phyloP scores from a whole-genome alignment of 768 basidiomycete species.

The Coprinopsis marcescibilis region DNA sequence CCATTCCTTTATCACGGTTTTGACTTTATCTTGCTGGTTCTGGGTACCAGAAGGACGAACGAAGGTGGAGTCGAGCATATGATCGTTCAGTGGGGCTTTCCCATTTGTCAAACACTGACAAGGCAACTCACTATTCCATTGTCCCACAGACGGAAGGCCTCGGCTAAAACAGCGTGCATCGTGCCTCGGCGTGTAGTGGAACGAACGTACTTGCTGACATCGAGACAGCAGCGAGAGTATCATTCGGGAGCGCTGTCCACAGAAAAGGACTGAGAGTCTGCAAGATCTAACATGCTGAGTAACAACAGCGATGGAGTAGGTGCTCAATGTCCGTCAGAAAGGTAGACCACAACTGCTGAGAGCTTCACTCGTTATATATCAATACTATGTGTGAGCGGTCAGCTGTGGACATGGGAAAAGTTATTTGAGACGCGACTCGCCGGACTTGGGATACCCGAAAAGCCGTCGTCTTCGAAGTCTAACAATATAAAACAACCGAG shows the following conservation, averaged over 20 bases:
- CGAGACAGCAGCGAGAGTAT: background rate
- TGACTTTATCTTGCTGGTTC: slow-evolving; percentile 12
- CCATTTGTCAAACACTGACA: background rate
- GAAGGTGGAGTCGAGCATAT: slow-evolving; percentile 6
- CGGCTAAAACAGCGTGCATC: slow-evolving; percentile 8
- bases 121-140: slow-evolving; percentile 4
- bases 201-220: background rate
- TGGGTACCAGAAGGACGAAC: slow-evolving; percentile 1
- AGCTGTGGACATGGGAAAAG: too few relatives aligned
- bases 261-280: too few relatives aligned
- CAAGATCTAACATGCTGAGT: too few relatives aligned
- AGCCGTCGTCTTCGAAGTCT: too few relatives aligned
- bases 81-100: background rate
- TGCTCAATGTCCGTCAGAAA: too few relatives aligned
- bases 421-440: too few relatives aligned
- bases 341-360: too few relatives aligned
- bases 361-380: too few relatives aligned
- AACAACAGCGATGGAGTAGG: too few relatives aligned
- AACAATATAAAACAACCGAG: too few relatives aligned
- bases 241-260: background rate
- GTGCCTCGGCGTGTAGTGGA: background rate
- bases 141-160: slow-evolving; percentile 8
- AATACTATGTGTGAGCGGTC: too few relatives aligned
- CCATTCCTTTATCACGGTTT: slow-evolving; percentile 14
- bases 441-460: too few relatives aligned